A percentile compares a stretch with the other conserved stretches of the same genome.
phyloP scores from a whole-genome alignment of 2,329 filamentous ascomycete genomes.

The Emergomyces pasteurianus region DNA sequence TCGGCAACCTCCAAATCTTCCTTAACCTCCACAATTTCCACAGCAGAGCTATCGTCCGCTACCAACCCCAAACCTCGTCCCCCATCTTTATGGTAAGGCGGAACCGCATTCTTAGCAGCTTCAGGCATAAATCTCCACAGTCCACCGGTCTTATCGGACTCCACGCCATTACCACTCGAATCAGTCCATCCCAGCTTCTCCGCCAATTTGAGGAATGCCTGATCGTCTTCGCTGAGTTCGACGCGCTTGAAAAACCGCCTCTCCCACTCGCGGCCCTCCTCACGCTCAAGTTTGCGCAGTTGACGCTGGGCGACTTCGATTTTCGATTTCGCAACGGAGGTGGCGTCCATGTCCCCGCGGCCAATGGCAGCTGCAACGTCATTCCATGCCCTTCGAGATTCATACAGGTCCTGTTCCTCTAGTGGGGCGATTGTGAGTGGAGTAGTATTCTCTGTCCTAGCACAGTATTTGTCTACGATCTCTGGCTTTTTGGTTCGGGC shows the following conservation, averaged over 20 bases:
- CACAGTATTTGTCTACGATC: slow-evolving; percentile 48
- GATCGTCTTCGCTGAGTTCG: slow-evolving; percentile 21
- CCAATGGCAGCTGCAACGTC: slow-evolving; percentile 73
- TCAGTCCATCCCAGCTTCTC: slow-evolving; percentile 26
- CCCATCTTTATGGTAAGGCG: slow-evolving; percentile 32
- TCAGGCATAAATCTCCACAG: slow-evolving; percentile 56
- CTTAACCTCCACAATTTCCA: neutral
- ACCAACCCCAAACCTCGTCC: slow-evolving; percentile 28
- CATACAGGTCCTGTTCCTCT: slow-evolving; percentile 72
- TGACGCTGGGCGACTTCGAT: slow-evolving; percentile 84
- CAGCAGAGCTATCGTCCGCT: neutral
- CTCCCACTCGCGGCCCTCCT: slow-evolving; percentile 67
- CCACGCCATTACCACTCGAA: slow-evolving; percentile 33
- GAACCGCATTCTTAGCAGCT: slow-evolving; percentile 35
- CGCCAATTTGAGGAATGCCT: slow-evolving; percentile 33
- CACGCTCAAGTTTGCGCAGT: slow-evolving; percentile 59
- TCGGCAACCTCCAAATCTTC: neutral
- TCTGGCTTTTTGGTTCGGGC: slow-evolving; percentile 39
- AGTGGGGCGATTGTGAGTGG: slow-evolving; percentile 60
- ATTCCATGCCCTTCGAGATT: slow-evolving; percentile 77
- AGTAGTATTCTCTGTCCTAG: slow-evolving; percentile 46
- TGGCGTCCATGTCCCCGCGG: slow-evolving; percentile 71
- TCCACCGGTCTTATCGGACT: slow-evolving; percentile 55
- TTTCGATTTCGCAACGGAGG: slow-evolving; percentile 66
- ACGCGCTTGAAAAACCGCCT: slow-evolving; percentile 61